phyloP scores from a whole-genome alignment of 345 rosid species.

The Durio zibethinus region DNA sequence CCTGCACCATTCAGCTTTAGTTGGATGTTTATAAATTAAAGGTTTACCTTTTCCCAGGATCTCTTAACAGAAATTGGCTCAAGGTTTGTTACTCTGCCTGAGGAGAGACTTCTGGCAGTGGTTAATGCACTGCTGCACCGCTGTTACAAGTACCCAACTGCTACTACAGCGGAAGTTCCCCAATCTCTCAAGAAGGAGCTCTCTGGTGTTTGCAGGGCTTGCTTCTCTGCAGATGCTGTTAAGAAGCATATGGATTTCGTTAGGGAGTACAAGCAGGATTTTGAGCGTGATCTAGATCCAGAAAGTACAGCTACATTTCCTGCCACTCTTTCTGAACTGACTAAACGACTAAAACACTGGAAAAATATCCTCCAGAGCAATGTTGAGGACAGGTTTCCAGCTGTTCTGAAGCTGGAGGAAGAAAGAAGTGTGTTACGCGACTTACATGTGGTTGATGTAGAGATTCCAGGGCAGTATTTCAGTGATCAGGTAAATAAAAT shows the following conservation, averaged over 20 bases:
- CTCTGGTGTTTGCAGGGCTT: constrained; percentile 97
- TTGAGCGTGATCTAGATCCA: constrained; percentile 97
- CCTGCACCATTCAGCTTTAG: background rate
- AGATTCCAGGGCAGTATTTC: constrained; percentile 99
- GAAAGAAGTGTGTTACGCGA: constrained; percentile 92
- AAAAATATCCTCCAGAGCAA: constrained; percentile 96
- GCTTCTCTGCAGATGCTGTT: constrained; percentile 97
- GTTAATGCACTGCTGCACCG: constrained; percentile 98
- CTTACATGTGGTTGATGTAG: constrained; percentile 96
- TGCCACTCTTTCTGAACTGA: constrained; percentile 84
- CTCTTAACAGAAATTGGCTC: constrained; percentile 96
- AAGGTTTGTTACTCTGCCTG: constrained; percentile 92
- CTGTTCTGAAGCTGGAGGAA: constrained; percentile 92
- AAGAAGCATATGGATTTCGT: constrained; percentile 97
- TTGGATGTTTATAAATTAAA: constrained; percentile 14
- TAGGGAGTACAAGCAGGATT: constrained; percentile 94
- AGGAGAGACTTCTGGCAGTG: constrained; percentile 95
- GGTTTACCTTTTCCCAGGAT: constrained; percentile 46
- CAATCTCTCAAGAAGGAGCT: constrained; percentile 97
- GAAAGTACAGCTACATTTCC: constrained; percentile 91
- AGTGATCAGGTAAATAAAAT: constrained; percentile 66
- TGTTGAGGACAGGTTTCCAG: constrained; percentile 96
- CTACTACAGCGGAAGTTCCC: constrained; percentile 97
- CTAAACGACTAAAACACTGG: constrained; percentile 90
- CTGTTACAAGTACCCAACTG: constrained; percentile 97